A percentile compares a stretch with the other conserved stretches of the same genome.
Conservation (phyloP, 208 protist species). For the Leishmania turanica region DNA sequence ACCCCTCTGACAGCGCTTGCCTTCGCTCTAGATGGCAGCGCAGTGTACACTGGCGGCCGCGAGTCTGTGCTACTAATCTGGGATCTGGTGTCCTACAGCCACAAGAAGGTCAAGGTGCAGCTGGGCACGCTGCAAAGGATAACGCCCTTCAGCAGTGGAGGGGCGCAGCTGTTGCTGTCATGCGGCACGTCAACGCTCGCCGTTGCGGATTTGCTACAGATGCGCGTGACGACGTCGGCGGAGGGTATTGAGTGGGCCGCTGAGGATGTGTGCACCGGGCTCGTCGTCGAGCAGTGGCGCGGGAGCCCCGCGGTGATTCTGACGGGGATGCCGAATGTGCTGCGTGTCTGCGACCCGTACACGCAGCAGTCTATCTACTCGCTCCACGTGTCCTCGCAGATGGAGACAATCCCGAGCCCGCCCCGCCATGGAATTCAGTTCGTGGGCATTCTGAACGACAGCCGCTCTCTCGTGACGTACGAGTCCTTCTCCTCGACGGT, state of each 20-base stretch:
- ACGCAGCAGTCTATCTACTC: slow-evolving; percentile 90
- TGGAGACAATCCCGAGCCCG: slow-evolving; percentile 74
- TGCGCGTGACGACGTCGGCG: slow-evolving; percentile 53
- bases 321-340: slow-evolving; percentile 76
- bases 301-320: slow-evolving; percentile 78
- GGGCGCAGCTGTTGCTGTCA: slow-evolving; percentile 61
- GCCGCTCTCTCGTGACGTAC: slow-evolving; percentile 80
- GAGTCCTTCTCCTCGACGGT: slow-evolving; percentile 64
- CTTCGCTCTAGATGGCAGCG: slow-evolving; percentile 75
- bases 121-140: slow-evolving; percentile 44
- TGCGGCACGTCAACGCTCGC: slow-evolving; percentile 75
- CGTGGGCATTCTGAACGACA: slow-evolving; percentile 66
- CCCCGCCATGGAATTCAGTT: slow-evolving; percentile 83
- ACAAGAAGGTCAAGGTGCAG: slow-evolving; percentile 32
- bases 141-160: slow-evolving; percentile 30
- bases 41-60: slow-evolving; percentile 72
- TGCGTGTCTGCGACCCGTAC: slow-evolving; percentile 84
- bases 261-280: slow-evolving; percentile 61
- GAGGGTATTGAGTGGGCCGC: slow-evolving; percentile 86
- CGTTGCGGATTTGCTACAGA: slow-evolving; percentile 66
- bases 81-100: slow-evolving; percentile 60
- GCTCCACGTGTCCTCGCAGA: slow-evolving; percentile 86
- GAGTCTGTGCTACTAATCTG: slow-evolving; percentile 79
- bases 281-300: slow-evolving; percentile 77
- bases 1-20: slow-evolving; percentile 70